These are phyloP conservation scores for Candida saitoana DNA, from an alignment of 805 yeast genomes.

Conservation along the genomic window DNA sequence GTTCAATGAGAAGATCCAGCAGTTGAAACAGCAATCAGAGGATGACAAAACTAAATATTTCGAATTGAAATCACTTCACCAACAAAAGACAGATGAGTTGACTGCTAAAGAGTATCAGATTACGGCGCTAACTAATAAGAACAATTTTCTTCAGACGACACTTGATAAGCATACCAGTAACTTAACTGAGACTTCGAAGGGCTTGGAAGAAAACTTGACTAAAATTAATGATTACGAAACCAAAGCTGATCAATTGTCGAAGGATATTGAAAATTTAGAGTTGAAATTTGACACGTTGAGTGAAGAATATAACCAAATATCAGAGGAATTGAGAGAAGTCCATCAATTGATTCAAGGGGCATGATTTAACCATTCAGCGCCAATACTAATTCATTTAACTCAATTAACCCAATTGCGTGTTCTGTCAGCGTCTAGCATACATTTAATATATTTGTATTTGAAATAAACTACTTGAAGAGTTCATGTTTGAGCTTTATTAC, in stretches of 20 bases:
- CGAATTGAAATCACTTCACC: conserved; percentile 10
- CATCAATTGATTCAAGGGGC: conserved; percentile 10
- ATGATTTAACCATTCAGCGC: neutral
- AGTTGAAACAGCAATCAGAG: conserved; percentile 11
- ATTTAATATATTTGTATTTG: no score
- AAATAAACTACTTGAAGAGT: no score
- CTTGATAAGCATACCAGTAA: neutral
- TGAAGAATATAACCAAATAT: conserved; percentile 5
- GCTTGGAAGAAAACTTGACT: conserved; percentile 6
- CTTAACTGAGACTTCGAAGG: neutral
- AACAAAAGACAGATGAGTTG: conserved; percentile 8
- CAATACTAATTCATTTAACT: neutral
- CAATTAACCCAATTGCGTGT: no score
- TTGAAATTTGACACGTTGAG: conserved; percentile 8
- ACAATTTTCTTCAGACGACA: conserved; percentile 3
- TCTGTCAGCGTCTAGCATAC: no score
- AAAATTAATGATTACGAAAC: conserved; percentile 5
- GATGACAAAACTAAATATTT: conserved; percentile 11
- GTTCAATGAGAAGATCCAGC: conserved; percentile 12
- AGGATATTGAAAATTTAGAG: conserved; percentile 12
- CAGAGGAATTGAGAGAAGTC: conserved; percentile 12
- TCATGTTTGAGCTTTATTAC: no score
- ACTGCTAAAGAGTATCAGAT: conserved; percentile 13
- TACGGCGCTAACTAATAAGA: conserved; percentile 9
- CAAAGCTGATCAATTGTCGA: conserved; percentile 4